Conservation (phyloP, 1,139 yeast species). For the Kazachstania sp. region DNA sequence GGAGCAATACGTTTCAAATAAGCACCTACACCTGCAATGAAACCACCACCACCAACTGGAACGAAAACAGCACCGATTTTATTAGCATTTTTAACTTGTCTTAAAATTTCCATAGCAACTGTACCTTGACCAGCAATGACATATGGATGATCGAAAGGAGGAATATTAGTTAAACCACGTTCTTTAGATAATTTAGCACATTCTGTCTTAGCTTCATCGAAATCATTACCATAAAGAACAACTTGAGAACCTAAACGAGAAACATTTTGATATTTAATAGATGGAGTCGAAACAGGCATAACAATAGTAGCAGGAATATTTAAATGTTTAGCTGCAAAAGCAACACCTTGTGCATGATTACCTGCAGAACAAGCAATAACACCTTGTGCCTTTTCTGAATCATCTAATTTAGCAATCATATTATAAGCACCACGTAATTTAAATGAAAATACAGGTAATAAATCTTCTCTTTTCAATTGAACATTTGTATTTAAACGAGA, state of each 20-base stretch:
- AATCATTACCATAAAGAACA: constrained; percentile 85
- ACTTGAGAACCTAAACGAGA: constrained; percentile 90
- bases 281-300: constrained; percentile 96
- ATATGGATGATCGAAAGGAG: constrained; percentile 96
- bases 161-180: constrained; percentile 76
- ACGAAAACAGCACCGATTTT: constrained; percentile 81
- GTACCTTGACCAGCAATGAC: constrained; percentile 99
- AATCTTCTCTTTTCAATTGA: constrained; percentile 79
- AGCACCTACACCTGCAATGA: constrained; percentile 82
- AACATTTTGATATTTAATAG: constrained; percentile 86
- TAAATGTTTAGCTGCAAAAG: constrained; percentile 75
- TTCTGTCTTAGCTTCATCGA: constrained; percentile 85
- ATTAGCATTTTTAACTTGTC: constrained; percentile 62
- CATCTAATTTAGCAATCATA: constrained; percentile 81
- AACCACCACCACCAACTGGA: constrained; percentile 97
- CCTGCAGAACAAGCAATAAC: constrained; percentile 99
- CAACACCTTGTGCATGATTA: constrained; percentile 98
- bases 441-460: constrained; percentile 90
- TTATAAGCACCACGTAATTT: constrained; percentile 96
- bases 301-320: constrained; percentile 92
- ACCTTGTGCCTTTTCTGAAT: constrained; percentile 65
- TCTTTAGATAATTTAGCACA: constrained; percentile 62
- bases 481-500: constrained; percentile 67
- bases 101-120: constrained; percentile 80
- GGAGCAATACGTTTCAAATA: constrained; percentile 96